A percentile compares a stretch with the other conserved stretches of the same genome.
phyloP scores from a whole-genome alignment of 2,329 filamentous ascomycete species.

The Pseudogymnoascus sp. region DNA sequence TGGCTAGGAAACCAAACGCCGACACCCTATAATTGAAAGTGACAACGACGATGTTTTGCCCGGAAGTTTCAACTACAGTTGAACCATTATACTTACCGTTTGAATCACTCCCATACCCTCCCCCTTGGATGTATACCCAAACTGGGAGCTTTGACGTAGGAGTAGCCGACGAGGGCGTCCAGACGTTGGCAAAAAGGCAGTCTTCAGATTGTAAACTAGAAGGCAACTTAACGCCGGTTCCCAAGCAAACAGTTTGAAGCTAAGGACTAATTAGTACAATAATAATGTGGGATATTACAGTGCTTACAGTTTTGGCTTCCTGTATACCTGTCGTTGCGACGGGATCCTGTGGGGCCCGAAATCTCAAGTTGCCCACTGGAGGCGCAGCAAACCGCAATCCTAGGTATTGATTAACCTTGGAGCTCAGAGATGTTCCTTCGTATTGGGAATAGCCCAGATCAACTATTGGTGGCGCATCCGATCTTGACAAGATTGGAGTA shows the following conservation, averaged over 20 bases:
- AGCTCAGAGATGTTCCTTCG: constrained; percentile 42
- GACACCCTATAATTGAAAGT: constrained; percentile 58
- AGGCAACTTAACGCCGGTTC: constrained; percentile 25
- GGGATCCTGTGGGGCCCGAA: constrained; percentile 48
- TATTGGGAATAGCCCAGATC: constrained; percentile 62
- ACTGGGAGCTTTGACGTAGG: constrained; percentile 39
- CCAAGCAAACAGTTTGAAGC: constrained; percentile 40
- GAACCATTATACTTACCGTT: constrained; percentile 46
- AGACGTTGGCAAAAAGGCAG: constrained; percentile 40
- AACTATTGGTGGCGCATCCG: constrained; percentile 32
- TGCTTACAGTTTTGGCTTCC: constrained; percentile 18
- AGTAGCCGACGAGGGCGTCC: constrained; percentile 34
- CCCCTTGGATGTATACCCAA: constrained; percentile 45
- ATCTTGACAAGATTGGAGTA: constrained; percentile 23
- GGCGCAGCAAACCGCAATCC: constrained; percentile 66
- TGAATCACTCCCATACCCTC: constrained; percentile 39
- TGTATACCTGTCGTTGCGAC: constrained; percentile 13
- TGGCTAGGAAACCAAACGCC: constrained; percentile 53
- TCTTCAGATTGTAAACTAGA: constrained; percentile 31
- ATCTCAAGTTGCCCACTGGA: constrained; percentile 56
- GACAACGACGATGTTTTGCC: constrained; percentile 44
- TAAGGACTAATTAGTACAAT: constrained; percentile 17
- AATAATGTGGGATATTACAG: background rate
- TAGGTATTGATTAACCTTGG: constrained; percentile 60
- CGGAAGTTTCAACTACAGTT: constrained; percentile 37